A percentile compares a stretch with the other conserved stretches of the same genome.
These are phyloP conservation scores for Melaleuca quinquenervia DNA, from an alignment of 345 rosid genomes.

Conservation along the genomic window DNA sequence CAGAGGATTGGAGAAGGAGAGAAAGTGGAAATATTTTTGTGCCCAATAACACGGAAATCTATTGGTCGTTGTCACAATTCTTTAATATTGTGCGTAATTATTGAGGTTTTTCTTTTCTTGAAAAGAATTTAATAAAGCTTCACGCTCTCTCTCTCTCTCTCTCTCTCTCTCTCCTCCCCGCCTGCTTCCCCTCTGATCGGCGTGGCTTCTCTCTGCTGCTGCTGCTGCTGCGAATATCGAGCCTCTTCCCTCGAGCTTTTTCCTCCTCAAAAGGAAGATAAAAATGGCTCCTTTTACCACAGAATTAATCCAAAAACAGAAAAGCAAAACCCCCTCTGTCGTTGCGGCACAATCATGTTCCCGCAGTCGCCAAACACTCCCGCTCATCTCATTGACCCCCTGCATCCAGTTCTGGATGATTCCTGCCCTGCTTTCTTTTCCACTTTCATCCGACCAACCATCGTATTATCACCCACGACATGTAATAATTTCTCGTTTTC, in stretches of 20 bases:
- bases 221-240: background rate
- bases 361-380: background rate
- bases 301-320: background rate
- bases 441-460: background rate
- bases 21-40: background rate
- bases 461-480: background rate
- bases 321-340: no score
- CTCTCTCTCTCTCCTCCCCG: background rate
- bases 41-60: background rate
- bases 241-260: background rate
- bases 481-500: background rate
- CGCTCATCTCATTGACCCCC: background rate
- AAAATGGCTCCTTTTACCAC: background rate
- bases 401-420: background rate
- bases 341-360: background rate
- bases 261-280: background rate
- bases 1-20: background rate
- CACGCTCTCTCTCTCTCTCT: background rate
- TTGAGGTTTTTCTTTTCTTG: background rate
- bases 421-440: background rate
- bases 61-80: background rate
- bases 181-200: background rate
- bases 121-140: background rate
- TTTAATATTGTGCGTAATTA: background rate
- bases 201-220: background rate